Conservation (phyloP, 345 rosid species). For the Kandelia obovata region DNA sequence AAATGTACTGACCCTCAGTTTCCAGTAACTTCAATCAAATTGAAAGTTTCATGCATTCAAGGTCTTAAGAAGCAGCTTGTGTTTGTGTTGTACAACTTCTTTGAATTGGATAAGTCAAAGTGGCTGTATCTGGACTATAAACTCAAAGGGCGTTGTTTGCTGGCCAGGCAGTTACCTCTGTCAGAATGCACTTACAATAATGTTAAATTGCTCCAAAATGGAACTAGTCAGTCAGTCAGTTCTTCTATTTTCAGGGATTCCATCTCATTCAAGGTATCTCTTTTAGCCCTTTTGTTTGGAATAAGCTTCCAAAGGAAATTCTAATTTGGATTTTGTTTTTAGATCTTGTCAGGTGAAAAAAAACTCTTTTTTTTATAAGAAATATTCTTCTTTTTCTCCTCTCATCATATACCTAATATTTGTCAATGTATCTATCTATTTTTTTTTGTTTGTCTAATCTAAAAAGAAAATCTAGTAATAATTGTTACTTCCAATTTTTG, state of each 20-base stretch:
- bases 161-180: constrained; percentile 51
- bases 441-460: too few species aligned
- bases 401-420: too few species aligned
- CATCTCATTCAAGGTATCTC: constrained; percentile 34
- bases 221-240: constrained; percentile 21
- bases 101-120: constrained; percentile 50
- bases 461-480: too few species aligned
- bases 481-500: too few species aligned
- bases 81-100: constrained; percentile 57
- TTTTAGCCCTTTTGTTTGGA: neutral
- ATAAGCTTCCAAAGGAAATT: too few species aligned
- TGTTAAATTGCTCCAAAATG: constrained; percentile 54
- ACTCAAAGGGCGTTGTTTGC: constrained; percentile 52
- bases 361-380: too few species aligned
- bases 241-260: constrained; percentile 26
- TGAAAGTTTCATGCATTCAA: constrained; percentile 54
- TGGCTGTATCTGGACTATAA: constrained; percentile 56
- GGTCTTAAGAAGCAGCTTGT: constrained; percentile 54
- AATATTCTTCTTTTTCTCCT: too few species aligned
- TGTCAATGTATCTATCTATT: too few species aligned
- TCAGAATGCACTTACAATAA: constrained; percentile 66
- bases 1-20: constrained; percentile 44
- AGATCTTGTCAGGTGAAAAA: too few species aligned
- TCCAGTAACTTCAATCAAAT: constrained; percentile 71
- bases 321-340: too few species aligned